A percentile compares a stretch with the other conserved stretches of the same genome.
Evolutionary conservation across 2,329 filamentous ascomycete species (phyloP).

Genomic region (Ilyonectria robusta): DNA sequence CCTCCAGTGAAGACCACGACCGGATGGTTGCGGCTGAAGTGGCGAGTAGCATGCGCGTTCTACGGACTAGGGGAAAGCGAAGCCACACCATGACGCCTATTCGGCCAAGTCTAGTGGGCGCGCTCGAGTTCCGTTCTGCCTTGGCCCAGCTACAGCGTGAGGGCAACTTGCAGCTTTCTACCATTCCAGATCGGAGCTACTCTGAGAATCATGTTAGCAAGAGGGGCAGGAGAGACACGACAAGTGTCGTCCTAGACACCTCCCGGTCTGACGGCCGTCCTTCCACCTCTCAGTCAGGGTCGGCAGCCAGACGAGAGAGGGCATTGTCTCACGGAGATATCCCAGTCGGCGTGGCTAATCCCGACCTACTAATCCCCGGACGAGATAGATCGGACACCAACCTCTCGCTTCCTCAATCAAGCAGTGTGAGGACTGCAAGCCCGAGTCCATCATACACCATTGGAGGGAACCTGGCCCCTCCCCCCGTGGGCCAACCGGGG

Average conservation of each 20-base stretch:
- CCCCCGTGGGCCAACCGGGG: conserved; percentile 50
- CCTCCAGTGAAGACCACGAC: conserved; percentile 68
- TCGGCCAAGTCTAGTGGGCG: conserved; percentile 91
- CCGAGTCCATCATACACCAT: conserved; percentile 53
- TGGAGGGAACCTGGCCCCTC: conserved; percentile 59
- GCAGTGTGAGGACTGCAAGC: conserved; percentile 47
- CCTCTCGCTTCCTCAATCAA: conserved; percentile 38
- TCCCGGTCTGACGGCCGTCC: conserved; percentile 29
- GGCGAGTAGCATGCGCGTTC: conserved; percentile 92
- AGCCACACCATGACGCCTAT: conserved; percentile 88
- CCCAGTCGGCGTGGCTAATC: conserved; percentile 38
- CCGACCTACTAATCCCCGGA: conserved; percentile 38
- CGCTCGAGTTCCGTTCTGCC: conserved; percentile 92
- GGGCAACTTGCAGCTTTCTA: conserved; percentile 79
- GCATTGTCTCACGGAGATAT: conserved; percentile 63
- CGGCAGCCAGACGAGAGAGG: conserved; percentile 48
- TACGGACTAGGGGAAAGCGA: conserved; percentile 74
- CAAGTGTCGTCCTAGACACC: conserved; percentile 42
- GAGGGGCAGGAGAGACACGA: conserved; percentile 47
- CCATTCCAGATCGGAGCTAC: conserved; percentile 75
- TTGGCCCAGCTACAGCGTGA: conserved; percentile 89
- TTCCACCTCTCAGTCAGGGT: conserved; percentile 18
- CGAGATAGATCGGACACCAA: conserved; percentile 40
- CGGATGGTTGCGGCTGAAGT: conserved; percentile 84
- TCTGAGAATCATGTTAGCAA: conserved; percentile 52